Evolutionary conservation across 2,329 filamentous ascomycete species (phyloP).

Genomic region (Gaeumannomyces sp.): DNA sequence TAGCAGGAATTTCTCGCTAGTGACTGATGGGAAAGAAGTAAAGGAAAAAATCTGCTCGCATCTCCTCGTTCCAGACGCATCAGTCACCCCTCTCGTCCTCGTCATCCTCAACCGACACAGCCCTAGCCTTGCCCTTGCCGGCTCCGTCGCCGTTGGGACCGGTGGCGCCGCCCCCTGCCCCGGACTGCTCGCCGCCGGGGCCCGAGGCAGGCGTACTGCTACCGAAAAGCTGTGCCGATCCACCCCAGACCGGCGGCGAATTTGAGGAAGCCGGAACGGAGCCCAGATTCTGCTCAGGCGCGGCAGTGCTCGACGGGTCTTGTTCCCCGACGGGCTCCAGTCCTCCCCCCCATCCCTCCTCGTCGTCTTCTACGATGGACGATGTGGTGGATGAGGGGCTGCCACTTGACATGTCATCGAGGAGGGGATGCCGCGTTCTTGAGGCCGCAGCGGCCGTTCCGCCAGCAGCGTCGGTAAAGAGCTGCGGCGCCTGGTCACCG

Average conservation of each 20-base stretch:
- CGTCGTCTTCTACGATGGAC: neutral
- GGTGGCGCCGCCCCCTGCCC: slow-evolving; percentile 9
- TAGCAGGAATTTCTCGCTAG: neutral
- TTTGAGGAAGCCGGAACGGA: neutral
- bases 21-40: neutral
- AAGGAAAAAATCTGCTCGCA: neutral
- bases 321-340: neutral
- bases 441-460: neutral
- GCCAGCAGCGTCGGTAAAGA: neutral
- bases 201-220: slow-evolving; percentile 18
- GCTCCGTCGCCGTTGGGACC: neutral
- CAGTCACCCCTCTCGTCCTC: slow-evolving; percentile 24
- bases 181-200: slow-evolving; percentile 15
- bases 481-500: neutral
- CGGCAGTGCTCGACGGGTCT: neutral
- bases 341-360: neutral
- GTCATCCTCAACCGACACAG: slow-evolving; percentile 40
- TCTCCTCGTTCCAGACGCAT: neutral
- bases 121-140: slow-evolving; percentile 33
- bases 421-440: neutral
- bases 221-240: slow-evolving; percentile 41
- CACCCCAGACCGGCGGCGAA: slow-evolving; percentile 33
- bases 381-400: neutral
- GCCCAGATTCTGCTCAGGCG: neutral
- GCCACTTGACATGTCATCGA: neutral